Evolutionary conservation across 2,329 filamentous ascomycete species (phyloP).

Genomic region (Fusarium dimerum): DNA sequence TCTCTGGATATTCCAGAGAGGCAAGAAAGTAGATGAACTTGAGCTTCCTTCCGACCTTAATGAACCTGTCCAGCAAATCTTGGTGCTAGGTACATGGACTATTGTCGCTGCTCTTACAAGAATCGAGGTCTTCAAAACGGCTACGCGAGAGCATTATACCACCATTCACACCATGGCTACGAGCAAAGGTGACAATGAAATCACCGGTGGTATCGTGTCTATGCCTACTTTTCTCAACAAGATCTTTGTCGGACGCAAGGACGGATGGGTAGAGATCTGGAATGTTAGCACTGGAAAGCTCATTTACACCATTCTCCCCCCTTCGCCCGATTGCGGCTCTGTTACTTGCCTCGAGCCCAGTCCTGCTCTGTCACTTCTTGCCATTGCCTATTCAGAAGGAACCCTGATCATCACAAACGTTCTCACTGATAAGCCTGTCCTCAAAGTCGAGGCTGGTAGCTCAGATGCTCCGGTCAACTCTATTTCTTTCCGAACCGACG

Average conservation of each 20-base stretch:
- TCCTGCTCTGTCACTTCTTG: slow-evolving; percentile 80
- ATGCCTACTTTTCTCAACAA: slow-evolving; percentile 98
- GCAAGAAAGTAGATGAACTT: slow-evolving; percentile 79
- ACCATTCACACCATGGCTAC: slow-evolving; percentile 66
- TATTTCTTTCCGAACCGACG: slow-evolving; percentile 90
- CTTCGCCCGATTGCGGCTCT: slow-evolving; percentile 69
- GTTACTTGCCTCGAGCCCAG: slow-evolving; percentile 88
- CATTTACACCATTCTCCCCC: slow-evolving; percentile 84
- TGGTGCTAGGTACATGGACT: slow-evolving; percentile 90
- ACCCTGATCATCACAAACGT: slow-evolving; percentile 81
- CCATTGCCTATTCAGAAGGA: slow-evolving; percentile 83
- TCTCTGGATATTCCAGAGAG: slow-evolving; percentile 89
- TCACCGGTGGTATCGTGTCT: slow-evolving; percentile 78
- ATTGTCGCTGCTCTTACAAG: slow-evolving; percentile 74
- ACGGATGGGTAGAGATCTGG: slow-evolving; percentile 96
- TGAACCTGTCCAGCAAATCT: slow-evolving; percentile 73
- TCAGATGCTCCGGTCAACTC: slow-evolving; percentile 70
- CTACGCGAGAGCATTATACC: slow-evolving; percentile 85
- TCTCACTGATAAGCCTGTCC: slow-evolving; percentile 70
- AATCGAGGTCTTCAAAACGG: slow-evolving; percentile 87
- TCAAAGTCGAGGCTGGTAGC: slow-evolving; percentile 68
- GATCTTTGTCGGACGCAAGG: slow-evolving; percentile 81
- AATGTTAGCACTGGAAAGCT: slow-evolving; percentile 91
- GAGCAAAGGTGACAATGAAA: slow-evolving; percentile 60
- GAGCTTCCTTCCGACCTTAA: slow-evolving; percentile 64